A percentile compares a stretch with the other conserved stretches of the same genome.
Conservation (phyloP, 169 alveolate genomes). For the Plasmodium knowlesi region DNA sequence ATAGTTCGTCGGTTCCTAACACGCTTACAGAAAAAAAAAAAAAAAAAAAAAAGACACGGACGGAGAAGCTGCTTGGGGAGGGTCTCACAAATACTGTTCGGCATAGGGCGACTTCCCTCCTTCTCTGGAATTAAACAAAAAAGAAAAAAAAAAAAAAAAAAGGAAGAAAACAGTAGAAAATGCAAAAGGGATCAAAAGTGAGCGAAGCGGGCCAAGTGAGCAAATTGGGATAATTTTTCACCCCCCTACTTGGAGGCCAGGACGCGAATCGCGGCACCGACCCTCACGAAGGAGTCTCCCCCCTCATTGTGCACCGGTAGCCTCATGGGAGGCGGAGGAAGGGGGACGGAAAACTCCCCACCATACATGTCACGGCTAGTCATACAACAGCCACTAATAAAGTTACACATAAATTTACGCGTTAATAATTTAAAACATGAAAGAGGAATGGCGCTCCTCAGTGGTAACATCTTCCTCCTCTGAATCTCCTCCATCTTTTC, state of each 20-base stretch:
- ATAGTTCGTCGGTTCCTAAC: not conserved
- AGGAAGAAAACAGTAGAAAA: not conserved
- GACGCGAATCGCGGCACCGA: not conserved
- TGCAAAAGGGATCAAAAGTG: too few relatives aligned
- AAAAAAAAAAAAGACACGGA: not conserved
- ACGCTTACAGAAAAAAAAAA: not conserved
- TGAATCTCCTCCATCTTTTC: conserved; percentile 41
- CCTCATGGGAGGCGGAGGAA: not conserved
- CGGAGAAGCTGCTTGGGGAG: not conserved
- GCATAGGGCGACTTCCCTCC: not conserved
- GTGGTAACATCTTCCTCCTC: not conserved
- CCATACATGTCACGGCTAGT: not conserved
- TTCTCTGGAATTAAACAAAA: not conserved
- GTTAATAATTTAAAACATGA: not conserved
- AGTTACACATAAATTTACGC: not conserved
- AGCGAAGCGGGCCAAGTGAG: too few relatives aligned
- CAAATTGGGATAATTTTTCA: not conserved
- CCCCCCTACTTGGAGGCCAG: not conserved
- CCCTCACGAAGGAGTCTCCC: not conserved
- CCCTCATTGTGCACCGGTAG: not conserved
- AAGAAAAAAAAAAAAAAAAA: too few relatives aligned
- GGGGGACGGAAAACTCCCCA: not conserved
- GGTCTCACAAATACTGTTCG: not conserved
- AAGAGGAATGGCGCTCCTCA: not conserved
- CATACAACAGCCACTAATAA: not conserved